Evolutionary conservation across 2,329 filamentous ascomycete species (phyloP), one percentile per base, ranked within the genome.

Genomic region (Xenosphaeropsis pyriputrescens): DNA sequence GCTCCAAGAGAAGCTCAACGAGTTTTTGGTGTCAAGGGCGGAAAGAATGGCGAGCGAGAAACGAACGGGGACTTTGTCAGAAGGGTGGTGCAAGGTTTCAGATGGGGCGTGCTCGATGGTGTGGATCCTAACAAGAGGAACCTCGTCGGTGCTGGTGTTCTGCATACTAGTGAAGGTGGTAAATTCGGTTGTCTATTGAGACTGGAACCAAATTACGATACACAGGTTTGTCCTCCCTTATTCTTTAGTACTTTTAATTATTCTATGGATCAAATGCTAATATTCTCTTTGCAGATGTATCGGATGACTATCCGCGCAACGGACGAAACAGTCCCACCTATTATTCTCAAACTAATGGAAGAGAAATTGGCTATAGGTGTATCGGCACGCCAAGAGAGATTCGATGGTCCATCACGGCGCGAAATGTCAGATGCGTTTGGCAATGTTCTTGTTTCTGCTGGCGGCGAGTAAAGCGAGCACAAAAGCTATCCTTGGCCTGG

Each of bases 51-150:
- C 13, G 66, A 68, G 11, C 65, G 72, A 41, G 77, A 79, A 45
- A 72, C 93, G 44, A 81, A 70, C 42, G 74, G 82, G 41, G 61
- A 64, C 2, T 86, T 84, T 47, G 79, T 93, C 33, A 65, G 77
- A 36, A 73, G 69, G 46, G 73, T 79, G 2, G 75, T 95, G 1
- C 71, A 85, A 46, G 86, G 86, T 0, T 94, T 96, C 62, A 74
- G 83, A 48, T 96, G 86, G 88, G 85, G 84, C 6, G 64, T 96
- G 13, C 60, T 98, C 38, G 74, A 82, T 36, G 75, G 75, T 15
- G 86, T 98, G 15, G 91, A 98, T 59, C 86, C 86, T 4, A 98
- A 96, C 55, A 65, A 72, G 32, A 93, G 85, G 67, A 98, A 98
- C 50, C 77, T 95, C 51, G 91, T 98, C 12, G 91, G 89, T 13